Evolutionary conservation across 768 basidiomycete species (phyloP).

Genomic region (Lentinula edodes): DNA sequence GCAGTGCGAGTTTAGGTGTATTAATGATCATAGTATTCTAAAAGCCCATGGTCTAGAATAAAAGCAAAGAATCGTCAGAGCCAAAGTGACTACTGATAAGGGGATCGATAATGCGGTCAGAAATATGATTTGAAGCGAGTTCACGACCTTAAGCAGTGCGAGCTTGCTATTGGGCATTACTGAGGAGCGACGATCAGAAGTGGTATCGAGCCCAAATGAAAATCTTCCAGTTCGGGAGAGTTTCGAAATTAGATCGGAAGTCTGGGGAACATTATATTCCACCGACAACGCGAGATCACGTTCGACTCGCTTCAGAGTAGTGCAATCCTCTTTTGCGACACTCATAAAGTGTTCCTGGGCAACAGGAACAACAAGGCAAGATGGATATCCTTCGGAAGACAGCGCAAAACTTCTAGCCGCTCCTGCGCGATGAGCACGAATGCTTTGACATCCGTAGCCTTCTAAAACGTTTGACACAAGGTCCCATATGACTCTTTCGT

Average conservation of each 20-base stretch:
- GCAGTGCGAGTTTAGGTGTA: too few relatives aligned
- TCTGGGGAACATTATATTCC: not conserved
- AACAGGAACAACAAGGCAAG: slow-evolving; percentile 1
- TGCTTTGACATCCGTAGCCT: not conserved
- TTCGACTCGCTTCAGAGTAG: not conserved
- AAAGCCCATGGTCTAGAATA: slow-evolving; percentile 1
- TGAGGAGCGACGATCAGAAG: not conserved
- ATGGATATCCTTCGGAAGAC: not conserved
- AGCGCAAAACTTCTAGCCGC: not conserved
- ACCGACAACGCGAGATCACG: slow-evolving; percentile 3
- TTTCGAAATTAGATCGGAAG: not conserved
- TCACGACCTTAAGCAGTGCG: not conserved
- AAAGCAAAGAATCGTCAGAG: not conserved
- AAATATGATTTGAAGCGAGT: not conserved
- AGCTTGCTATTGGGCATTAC: not conserved
- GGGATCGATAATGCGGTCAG: not conserved
- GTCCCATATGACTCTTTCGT: slow-evolving; percentile 1
- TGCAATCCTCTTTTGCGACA: not conserved
- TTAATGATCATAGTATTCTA: not conserved
- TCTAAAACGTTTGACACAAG: slow-evolving; percentile 2
- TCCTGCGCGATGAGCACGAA: not conserved
- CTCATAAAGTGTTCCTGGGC: not conserved
- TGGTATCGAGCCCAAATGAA: not conserved
- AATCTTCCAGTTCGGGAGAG: not conserved
- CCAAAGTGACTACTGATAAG: not conserved